Conservation (phyloP, 2,329 filamentous ascomycete genomes). For the Aspergillus sclerotialis region DNA sequence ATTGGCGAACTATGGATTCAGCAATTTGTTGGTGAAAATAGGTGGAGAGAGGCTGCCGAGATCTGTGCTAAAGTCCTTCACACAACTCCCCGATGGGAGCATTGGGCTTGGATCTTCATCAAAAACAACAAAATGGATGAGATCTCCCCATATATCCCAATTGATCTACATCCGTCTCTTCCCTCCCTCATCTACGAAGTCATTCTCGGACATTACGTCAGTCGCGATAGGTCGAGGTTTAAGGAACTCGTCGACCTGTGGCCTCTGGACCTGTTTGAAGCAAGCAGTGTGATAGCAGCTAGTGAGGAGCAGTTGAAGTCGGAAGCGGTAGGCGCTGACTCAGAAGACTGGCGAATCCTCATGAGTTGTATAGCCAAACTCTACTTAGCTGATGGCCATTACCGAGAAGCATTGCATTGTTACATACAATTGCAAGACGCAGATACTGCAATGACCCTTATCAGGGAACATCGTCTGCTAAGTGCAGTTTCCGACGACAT, state of each 20-base stretch:
- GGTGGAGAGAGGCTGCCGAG: constrained; percentile 73
- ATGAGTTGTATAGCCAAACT: constrained; percentile 78
- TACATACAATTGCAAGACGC: constrained; percentile 90
- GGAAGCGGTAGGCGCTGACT: constrained; percentile 67
- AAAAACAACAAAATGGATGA: constrained; percentile 81
- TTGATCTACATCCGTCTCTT: constrained; percentile 69
- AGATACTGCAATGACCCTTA: constrained; percentile 77
- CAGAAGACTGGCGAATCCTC: constrained; percentile 83
- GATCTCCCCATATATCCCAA: constrained; percentile 77
- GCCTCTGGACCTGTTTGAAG: constrained; percentile 78
- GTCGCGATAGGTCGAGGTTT: constrained; percentile 66
- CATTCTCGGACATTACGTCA: constrained; percentile 81
- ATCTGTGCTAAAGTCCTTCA: constrained; percentile 77
- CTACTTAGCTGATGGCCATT: constrained; percentile 72
- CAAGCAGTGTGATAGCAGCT: constrained; percentile 65
- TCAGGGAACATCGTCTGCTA: constrained; percentile 81
- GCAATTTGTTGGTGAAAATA: constrained; percentile 65
- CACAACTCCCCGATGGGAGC: constrained; percentile 79
- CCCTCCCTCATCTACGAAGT: constrained; percentile 81
- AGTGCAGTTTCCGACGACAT: constrained; percentile 87
- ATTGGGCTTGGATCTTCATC: constrained; percentile 91
- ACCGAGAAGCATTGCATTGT: constrained; percentile 76
- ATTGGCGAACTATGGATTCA: constrained; percentile 93
- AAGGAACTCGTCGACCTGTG: constrained; percentile 74
- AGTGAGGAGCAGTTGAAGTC: constrained; percentile 77